These are phyloP conservation scores for Lepidopterella palustris DNA, from an alignment of 495 filamentous ascomycete species.

Conservation along the genomic window DNA sequence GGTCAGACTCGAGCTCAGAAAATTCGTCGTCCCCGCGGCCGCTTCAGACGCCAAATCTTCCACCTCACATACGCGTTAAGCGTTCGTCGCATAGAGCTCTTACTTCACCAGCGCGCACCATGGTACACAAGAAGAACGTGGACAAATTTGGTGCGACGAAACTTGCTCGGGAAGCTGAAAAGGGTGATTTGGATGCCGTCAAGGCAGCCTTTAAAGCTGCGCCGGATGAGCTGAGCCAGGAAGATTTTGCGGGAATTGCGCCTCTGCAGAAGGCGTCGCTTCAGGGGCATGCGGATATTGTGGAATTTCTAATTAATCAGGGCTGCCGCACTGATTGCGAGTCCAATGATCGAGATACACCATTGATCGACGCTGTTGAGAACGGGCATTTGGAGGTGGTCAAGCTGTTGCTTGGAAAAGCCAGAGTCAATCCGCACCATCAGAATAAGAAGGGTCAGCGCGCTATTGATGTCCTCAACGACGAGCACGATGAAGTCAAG, in stretches of 20 bases:
- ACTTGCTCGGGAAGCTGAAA: constrained; percentile 75
- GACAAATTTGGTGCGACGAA: constrained; percentile 81
- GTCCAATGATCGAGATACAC: constrained; percentile 85
- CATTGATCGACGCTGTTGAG: constrained; percentile 90
- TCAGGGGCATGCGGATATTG: constrained; percentile 73
- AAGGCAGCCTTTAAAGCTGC: constrained; percentile 64
- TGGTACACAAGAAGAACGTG: constrained; percentile 64
- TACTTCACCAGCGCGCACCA: constrained; percentile 28
- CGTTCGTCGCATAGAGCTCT: constrained; percentile 25
- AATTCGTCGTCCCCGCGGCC: constrained; percentile 21
- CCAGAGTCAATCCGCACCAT: constrained; percentile 81
- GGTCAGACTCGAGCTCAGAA: constrained; percentile 27
- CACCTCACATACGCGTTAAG: constrained; percentile 20
- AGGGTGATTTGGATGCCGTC: constrained; percentile 64
- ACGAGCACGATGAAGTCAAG: constrained; percentile 56
- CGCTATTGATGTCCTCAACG: constrained; percentile 72
- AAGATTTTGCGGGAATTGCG: constrained; percentile 90
- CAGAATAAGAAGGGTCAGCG: constrained; percentile 82
- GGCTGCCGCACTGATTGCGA: constrained; percentile 73
- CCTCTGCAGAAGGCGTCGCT: constrained; percentile 87
- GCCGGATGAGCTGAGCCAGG: constrained; percentile 77
- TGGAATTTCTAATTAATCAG: constrained; percentile 69
- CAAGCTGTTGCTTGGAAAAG: constrained; percentile 64
- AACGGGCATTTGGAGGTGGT: constrained; percentile 92
- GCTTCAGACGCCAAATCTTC: constrained; percentile 10